Evolutionary conservation across 352 stramenopile genomes (phyloP), one percentile per base, ranked within the genome.

Genomic region (Nannochloropsis limnetica): DNA sequence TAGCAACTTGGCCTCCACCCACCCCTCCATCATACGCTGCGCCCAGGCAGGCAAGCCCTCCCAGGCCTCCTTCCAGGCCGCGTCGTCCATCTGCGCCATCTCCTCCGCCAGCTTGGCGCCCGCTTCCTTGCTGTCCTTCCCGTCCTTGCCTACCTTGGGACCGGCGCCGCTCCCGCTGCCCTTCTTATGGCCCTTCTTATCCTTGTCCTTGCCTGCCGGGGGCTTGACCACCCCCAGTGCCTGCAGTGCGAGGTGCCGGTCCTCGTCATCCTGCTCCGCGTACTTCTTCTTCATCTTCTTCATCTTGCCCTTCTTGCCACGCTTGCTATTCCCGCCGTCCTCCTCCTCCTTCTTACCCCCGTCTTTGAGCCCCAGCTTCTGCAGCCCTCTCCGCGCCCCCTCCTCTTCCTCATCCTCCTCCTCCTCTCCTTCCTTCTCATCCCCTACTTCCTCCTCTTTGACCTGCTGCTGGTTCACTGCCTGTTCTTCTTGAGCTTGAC

Each of bases 281-380:
- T 97, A 97, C 83, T 97, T 97, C 85, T 92, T 91, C 88, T 95
- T 96, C 87, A 95, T 93, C 82, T 96, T 96, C 84, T 96, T 96
- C 84, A 95, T 86, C 85, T 96, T 96, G 22, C 92, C 89, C 84
- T 93, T 94, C 84, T 95, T 96, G 9, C 93, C 92, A 32, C 92
- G 91, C 1, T 81, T 80, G 1, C 43, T 49, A 9, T 81, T 83
- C 37, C 81, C 61, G 15, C 68, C 44, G 14, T 1, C 22, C 25
- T 61, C 28, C 25, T 22, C 17, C 49, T 45, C 43, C 49, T 20
- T 67, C 25, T 17, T 43, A 17, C 31, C 80, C 80, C 29, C 61
- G 20, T 43, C 44, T 68, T 31, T 69, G 44, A 28, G 79, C 37
- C 67, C 68, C 14, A 22, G 81, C 29, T 25, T 84, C 67, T 8